Percentiles rank a stretch among this genome's conserved stretches.
phyloP scores from a whole-genome alignment of 257 asterid species.

The Ehretia macrophylla region DNA sequence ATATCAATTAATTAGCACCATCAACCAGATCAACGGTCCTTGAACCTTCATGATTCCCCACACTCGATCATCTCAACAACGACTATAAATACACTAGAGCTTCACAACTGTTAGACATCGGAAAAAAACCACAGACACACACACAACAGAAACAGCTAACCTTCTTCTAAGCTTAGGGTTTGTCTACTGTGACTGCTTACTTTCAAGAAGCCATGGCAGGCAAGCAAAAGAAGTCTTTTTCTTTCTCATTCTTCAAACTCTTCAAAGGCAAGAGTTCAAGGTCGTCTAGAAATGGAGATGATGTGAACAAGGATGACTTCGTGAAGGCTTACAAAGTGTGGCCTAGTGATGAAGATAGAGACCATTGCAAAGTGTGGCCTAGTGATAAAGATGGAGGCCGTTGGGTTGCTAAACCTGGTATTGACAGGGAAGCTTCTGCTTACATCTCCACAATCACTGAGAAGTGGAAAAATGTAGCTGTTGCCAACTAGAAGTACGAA shows the following conservation, averaged over 20 bases:
- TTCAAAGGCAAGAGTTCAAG: slow-evolving; percentile 41
- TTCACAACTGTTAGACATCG: slow-evolving; percentile 14
- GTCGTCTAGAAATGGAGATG: slow-evolving; percentile 13
- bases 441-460: slow-evolving; percentile 47
- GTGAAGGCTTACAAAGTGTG: slow-evolving; percentile 70
- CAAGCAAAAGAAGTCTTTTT: slow-evolving; percentile 41
- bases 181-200: too few relatives aligned
- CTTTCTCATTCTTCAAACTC: slow-evolving; percentile 42
- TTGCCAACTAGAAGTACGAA: slow-evolving; percentile 24
- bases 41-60: slow-evolving; percentile 15
- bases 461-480: slow-evolving; percentile 38
- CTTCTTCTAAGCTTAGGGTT: too few relatives aligned
- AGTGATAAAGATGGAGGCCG: too few relatives aligned
- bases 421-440: slow-evolving; percentile 57
- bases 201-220: slow-evolving; percentile 38
- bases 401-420: slow-evolving; percentile 83
- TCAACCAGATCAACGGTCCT: slow-evolving; percentile 34
- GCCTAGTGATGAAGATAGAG: slow-evolving; percentile 81
- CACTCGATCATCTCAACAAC: slow-evolving; percentile 25
- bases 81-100: slow-evolving; percentile 38
- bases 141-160: slow-evolving; percentile 6
- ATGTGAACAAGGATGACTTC: slow-evolving; percentile 25
- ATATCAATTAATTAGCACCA: slow-evolving; percentile 35
- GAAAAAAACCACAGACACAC: slow-evolving; percentile 13
- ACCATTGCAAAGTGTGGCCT: too few relatives aligned